Percentiles rank a stretch among this genome's conserved stretches.
Conservation (phyloP, 805 yeast species). For the Kazachstania africana region DNA sequence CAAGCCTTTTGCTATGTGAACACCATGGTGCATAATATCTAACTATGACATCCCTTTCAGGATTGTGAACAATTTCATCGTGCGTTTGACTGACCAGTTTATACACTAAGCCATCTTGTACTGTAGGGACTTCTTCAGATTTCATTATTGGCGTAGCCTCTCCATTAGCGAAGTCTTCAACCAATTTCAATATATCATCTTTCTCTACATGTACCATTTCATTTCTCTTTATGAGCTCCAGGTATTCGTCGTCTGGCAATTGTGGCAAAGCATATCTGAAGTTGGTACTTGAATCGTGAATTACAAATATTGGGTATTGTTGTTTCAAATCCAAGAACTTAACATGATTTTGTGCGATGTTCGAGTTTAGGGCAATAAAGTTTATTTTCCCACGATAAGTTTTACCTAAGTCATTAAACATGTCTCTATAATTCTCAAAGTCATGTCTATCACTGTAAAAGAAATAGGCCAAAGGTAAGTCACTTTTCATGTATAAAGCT, state of each 20-base stretch:
- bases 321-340: constrained; percentile 72
- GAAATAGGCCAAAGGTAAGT: constrained; percentile 75
- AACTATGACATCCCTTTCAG: constrained; percentile 60
- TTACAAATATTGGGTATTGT: constrained; percentile 80
- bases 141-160: constrained; percentile 61
- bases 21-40: constrained; percentile 97
- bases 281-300: constrained; percentile 60
- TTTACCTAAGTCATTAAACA: constrained; percentile 56
- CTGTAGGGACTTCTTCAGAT: constrained; percentile 77
- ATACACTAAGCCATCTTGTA: constrained; percentile 62
- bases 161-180: constrained; percentile 53
- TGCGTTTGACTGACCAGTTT: constrained; percentile 79
- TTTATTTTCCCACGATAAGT: constrained; percentile 67
- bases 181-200: constrained; percentile 46
- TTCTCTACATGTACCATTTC: constrained; percentile 32
- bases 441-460: constrained; percentile 64
- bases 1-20: constrained; percentile 88
- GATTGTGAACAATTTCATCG: constrained; percentile 49
- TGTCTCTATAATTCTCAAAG: constrained; percentile 41
- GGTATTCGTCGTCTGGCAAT: constrained; percentile 24
- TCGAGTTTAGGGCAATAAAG: constrained; percentile 82
- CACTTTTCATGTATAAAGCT: constrained; percentile 57
- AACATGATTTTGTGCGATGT: constrained; percentile 74
- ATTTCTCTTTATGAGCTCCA: constrained; percentile 4
- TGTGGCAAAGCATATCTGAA: constrained; percentile 73